Evolutionary conservation across 2,329 filamentous ascomycete species (phyloP), one percentile per base, ranked within the genome.

Genomic region (Xylariales sp.): DNA sequence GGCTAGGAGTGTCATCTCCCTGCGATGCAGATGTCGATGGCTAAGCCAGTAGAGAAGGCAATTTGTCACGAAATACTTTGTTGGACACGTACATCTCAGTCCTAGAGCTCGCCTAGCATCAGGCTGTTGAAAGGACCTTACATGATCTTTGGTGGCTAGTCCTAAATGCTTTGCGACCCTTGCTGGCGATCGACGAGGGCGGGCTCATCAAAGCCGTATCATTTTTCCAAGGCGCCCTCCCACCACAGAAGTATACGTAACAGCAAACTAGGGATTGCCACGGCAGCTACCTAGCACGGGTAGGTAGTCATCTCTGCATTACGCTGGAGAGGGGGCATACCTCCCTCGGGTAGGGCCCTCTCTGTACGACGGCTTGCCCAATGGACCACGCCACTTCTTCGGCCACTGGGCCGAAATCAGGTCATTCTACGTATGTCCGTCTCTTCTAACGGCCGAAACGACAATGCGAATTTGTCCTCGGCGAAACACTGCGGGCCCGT

Each of bases 291-390:
- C 66, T 62, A 67, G 71, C 62, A 56, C 56, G 62, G 54, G 62
- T 53, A 56, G 56, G 67, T 50, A 63, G 65, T 66, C 54, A 64
- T 60, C 65, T 60, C 65, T 69, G 69, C 64, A 75, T 59, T 58
- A 67, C 72, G 67, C 66, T 74, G 70, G 69, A 74, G 71, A 68
- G 68, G 64, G 62, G 39, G 48, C 53, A 66, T 70, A 69, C 53
- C 49, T 64, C 53, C 36, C 46, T 68, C 75, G 75, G 75, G 73
- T 75, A 75, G 66, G 73, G 73, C 72, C 71, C 73, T 69, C 56
- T 63, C 65, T 70, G 75, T 76, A 54, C 67, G 66, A 76, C 75
- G 50, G 56, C 57, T 67, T 60, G 62, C 70, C 69, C 64, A 60
- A 69, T 62, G 59, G 53, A 71, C 69, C 68, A 72, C 71, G 69